Base-by-base conservation (phyloP, 768 basidiomycete species). In the Symmetrospora coprosmae region DNA sequence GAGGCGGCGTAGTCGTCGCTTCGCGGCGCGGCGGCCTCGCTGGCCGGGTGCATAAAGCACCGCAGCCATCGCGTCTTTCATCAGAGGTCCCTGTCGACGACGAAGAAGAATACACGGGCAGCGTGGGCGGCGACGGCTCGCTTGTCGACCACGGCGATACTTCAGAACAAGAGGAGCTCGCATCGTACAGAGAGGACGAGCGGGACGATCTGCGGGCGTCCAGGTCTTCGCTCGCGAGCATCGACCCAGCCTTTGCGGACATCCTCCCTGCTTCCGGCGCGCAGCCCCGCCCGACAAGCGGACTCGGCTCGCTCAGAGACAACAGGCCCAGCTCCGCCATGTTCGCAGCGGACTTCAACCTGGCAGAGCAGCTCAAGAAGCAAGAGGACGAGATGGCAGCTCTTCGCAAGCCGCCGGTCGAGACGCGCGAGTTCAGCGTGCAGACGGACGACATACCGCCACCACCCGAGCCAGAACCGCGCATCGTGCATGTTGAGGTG, bases 241-340 rank as follows among this genome's bases (percentile, higher is more conserved):
- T 90, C 84, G 87, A 89, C 63, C 87, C 88, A 9, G 78, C 74
- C 0, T 90, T 86, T 68, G 86, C 86, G 52, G 85, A 85, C 61
- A 77, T 87, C 14, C 79, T 88, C 43, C 80, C 4, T 71, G 73
- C 66, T 83, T 84, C 41, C 74, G 60, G 16, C 33, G 30, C 38
- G 1, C 8, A 16, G 14, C 27, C 16, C 25, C 21, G 30, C 2
- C 30, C 52, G n/a, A 25, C n/a, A 16, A 41, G 33, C 35, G 45
- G 37, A 11, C 2, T 31, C 6, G 11, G 33, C n/a, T 50, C 60
- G 28, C 27, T 33, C n/a, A 52, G 25, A 21, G 17, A 50, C 33
- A 63, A 50, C 50, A 46, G 65, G 16, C 66, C 66, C 1, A 47
- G 52, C 27, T 60, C 63, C 21, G 48, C 38, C 38, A 64, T 60